Percentiles rank a stretch among this genome's conserved stretches.
Conservation (phyloP, 75 land plant species). For the Cryptomeria japonica region DNA sequence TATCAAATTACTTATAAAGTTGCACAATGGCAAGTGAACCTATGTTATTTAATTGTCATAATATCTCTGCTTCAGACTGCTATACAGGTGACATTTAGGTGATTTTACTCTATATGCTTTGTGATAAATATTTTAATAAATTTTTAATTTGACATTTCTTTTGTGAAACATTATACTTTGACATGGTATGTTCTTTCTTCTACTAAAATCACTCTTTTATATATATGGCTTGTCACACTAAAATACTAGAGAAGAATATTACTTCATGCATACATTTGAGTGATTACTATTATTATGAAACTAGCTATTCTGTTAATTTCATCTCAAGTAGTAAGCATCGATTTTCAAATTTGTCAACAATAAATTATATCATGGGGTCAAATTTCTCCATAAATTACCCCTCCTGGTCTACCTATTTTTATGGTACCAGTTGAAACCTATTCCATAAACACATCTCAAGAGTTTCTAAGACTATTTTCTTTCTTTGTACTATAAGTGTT, state of each 20-base stretch:
- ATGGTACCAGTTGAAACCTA: not conserved
- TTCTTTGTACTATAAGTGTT: not conserved
- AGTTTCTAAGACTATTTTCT: not conserved
- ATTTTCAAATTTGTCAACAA: no score
- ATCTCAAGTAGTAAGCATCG: not conserved
- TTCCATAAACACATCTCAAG: not conserved
- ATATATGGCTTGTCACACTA: not conserved
- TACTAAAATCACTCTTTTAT: not conserved
- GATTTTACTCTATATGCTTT: not conserved
- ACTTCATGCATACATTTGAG: not conserved
- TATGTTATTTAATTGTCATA: not conserved
- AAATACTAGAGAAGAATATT: not conserved
- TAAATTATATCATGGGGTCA: not conserved
- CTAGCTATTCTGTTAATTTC: not conserved
- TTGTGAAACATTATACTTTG: not conserved
- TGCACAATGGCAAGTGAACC: not conserved
- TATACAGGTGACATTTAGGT: not conserved
- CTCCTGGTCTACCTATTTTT: not conserved
- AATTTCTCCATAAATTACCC: not conserved
- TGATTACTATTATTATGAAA: not conserved
- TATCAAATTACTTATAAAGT: no score
- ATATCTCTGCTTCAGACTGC: not conserved
- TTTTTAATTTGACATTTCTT: not conserved
- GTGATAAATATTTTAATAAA: not conserved
- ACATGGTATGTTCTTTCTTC: not conserved